phyloP scores from a whole-genome alignment of 805 yeast species.

The Saturnispora serradocipensis region DNA sequence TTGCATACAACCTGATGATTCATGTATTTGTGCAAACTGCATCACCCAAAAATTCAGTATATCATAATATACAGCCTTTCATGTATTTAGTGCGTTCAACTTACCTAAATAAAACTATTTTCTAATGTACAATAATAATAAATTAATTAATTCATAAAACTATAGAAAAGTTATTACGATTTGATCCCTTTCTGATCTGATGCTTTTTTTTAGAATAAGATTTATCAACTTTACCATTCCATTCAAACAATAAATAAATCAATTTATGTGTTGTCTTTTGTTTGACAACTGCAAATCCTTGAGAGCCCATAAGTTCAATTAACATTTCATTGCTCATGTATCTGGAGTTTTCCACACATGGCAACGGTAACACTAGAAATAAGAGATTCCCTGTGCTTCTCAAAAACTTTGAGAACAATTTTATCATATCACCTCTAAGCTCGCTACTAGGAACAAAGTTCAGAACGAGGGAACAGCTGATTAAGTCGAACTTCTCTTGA shows the following conservation, averaged over 20 bases:
- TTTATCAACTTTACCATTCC: conserved; percentile 29
- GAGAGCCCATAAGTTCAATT: conserved; percentile 35
- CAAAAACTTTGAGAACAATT: conserved; percentile 48
- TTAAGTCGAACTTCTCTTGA: conserved; percentile 45
- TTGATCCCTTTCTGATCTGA: conserved; percentile 46
- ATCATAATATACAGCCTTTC: not conserved
- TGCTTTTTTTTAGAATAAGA: conserved; percentile 29
- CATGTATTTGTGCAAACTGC: conserved; percentile 25
- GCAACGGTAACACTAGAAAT: conserved; percentile 80
- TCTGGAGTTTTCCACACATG: conserved; percentile 77
- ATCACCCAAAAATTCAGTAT: conserved; percentile 24
- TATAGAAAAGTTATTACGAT: conserved; percentile 65
- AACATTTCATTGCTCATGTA: conserved; percentile 35
- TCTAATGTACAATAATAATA: not conserved
- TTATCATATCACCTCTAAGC: conserved; percentile 72
- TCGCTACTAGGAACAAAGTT: conserved; percentile 75
- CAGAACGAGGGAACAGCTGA: conserved; percentile 80
- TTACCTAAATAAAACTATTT: not conserved
- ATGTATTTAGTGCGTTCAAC: not conserved
- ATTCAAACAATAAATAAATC: conserved; percentile 59
- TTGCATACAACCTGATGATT: conserved; percentile 26
- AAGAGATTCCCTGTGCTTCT: conserved; percentile 29
- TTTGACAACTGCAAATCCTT: conserved; percentile 49
- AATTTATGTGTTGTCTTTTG: conserved; percentile 60
- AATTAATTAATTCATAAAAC: conserved; percentile 15